A percentile compares a stretch with the other conserved stretches of the same genome.
phyloP scores from a whole-genome alignment of 306 rosid species.

The Cyclanthera cordifolia region DNA sequence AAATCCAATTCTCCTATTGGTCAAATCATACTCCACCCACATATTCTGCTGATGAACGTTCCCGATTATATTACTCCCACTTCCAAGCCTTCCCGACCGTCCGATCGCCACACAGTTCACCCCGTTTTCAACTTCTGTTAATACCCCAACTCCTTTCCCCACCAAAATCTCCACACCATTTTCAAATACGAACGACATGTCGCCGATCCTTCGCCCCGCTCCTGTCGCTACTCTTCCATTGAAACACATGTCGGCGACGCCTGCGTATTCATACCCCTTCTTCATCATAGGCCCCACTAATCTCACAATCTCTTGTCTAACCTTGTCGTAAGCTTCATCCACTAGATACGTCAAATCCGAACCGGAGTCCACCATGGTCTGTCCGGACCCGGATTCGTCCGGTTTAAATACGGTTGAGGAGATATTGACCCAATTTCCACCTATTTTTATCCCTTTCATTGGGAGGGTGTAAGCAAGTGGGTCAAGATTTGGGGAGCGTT shows the following conservation, averaged over 20 bases:
- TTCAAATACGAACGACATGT: conserved; percentile 51
- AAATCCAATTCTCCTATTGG: conserved; percentile 47
- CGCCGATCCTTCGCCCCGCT: conserved; percentile 56
- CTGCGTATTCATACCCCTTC: conserved; percentile 53
- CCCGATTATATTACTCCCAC: conserved; percentile 64
- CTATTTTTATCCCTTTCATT: conserved; percentile 53
- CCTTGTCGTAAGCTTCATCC: conserved; percentile 57
- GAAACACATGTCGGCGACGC: conserved; percentile 58
- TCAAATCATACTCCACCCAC: conserved; percentile 82
- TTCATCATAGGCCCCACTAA: conserved; percentile 44
- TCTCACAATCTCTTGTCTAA: conserved; percentile 42
- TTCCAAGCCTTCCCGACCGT: conserved; percentile 54
- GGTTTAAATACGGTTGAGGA: conserved; percentile 37
- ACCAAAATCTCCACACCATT: conserved; percentile 60
- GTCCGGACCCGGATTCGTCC: conserved; percentile 67
- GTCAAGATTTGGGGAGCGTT: conserved; percentile 73
- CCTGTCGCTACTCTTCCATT: conserved; percentile 19
- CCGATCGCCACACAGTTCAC: conserved; percentile 73
- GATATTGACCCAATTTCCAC: conserved; percentile 29
- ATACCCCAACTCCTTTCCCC: conserved; percentile 25
- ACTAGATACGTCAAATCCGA: conserved; percentile 56
- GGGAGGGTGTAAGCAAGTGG: conserved; percentile 57
- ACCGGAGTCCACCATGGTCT: conserved; percentile 82
- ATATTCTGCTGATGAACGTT: conserved; percentile 66
- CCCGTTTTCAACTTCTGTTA: conserved; percentile 63